A percentile compares a stretch with the other conserved stretches of the same genome.
Conservation (phyloP, 1,284 basidiomycete species). For the Boletus semigastroideus region DNA sequence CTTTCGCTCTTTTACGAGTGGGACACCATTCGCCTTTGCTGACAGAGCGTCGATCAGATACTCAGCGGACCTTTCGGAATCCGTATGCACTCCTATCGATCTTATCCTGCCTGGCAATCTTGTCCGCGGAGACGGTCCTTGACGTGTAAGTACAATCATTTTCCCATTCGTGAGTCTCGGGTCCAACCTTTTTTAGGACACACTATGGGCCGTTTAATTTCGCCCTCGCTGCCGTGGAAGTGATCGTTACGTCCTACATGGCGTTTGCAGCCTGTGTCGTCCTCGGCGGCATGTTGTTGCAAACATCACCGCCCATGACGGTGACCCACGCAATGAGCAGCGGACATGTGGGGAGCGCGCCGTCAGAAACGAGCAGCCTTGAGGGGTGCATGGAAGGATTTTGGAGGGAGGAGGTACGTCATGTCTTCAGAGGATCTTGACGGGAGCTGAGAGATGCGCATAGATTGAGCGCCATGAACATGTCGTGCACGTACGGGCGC, state of each 20-base stretch:
- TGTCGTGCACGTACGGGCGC: constrained; percentile 75
- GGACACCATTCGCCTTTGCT: constrained; percentile 5
- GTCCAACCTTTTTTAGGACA: constrained; percentile 34
- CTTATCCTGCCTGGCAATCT: constrained; percentile 33
- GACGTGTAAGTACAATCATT: constrained; percentile 28
- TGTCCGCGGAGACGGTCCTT: constrained; percentile 31
- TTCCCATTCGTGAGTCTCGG: constrained; percentile 1
- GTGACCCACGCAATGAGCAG: constrained; percentile 4
- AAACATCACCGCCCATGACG: constrained; percentile 73
- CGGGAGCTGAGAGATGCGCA: neutral
- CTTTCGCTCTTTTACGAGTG: constrained; percentile 19
- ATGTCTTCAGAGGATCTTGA: too few relatives aligned
- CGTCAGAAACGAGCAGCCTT: constrained; percentile 6
- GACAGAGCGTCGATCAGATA: constrained; percentile 5
- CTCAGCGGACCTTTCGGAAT: constrained; percentile 26
- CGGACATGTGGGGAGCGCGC: constrained; percentile 6
- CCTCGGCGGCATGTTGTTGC: constrained; percentile 81
- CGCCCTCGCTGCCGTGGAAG: constrained; percentile 69
- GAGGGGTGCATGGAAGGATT: constrained; percentile 64
- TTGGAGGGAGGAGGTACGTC: constrained; percentile 70
- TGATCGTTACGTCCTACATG: constrained; percentile 74
- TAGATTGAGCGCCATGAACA: constrained; percentile 79
- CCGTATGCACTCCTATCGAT: constrained; percentile 35
- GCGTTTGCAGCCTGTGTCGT: constrained; percentile 79
- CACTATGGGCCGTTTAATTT: constrained; percentile 74